Evolutionary conservation across 208 protist species (phyloP).

Genomic region (Leishmania guyanensis): DNA sequence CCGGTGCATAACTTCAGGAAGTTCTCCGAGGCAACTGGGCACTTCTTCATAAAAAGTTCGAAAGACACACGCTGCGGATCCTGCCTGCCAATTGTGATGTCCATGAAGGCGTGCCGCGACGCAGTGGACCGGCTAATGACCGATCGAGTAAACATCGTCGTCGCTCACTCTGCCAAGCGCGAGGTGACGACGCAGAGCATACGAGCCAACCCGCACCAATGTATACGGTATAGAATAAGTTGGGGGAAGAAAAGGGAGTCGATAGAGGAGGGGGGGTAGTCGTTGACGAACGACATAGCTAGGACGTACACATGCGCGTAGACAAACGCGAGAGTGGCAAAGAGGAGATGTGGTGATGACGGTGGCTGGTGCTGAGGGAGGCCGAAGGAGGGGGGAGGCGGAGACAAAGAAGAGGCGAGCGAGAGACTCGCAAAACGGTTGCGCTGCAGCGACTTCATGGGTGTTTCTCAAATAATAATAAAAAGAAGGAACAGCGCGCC

Average conservation of each 20-base stretch:
- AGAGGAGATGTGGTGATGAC: neutral
- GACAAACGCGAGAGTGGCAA: neutral
- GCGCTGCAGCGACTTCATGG: neutral
- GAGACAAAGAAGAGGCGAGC: neutral
- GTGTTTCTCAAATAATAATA: neutral
- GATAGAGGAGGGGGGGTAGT: neutral
- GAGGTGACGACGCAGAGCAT: neutral
- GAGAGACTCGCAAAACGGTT: neutral
- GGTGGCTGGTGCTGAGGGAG: neutral
- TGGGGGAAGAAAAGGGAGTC: neutral
- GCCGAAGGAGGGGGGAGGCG: neutral
- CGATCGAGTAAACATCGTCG: conserved; percentile 47
- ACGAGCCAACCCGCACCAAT: neutral
- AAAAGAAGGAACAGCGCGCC: neutral
- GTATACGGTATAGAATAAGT: neutral
- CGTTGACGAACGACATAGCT: neutral
- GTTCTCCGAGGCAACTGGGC: conserved; percentile 81
- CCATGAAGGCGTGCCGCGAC: conserved; percentile 71
- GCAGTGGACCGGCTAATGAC: conserved; percentile 24
- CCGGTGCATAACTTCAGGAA: conserved; percentile 91
- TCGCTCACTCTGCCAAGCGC: neutral
- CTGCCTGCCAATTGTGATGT: conserved; percentile 60
- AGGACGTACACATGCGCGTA: neutral
- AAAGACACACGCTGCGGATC: conserved; percentile 69
- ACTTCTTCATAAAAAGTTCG: conserved; percentile 79